These are phyloP conservation scores for Globisporangium okanoganense DNA, from an alignment of 352 stramenopile species.

Conservation along the genomic window DNA sequence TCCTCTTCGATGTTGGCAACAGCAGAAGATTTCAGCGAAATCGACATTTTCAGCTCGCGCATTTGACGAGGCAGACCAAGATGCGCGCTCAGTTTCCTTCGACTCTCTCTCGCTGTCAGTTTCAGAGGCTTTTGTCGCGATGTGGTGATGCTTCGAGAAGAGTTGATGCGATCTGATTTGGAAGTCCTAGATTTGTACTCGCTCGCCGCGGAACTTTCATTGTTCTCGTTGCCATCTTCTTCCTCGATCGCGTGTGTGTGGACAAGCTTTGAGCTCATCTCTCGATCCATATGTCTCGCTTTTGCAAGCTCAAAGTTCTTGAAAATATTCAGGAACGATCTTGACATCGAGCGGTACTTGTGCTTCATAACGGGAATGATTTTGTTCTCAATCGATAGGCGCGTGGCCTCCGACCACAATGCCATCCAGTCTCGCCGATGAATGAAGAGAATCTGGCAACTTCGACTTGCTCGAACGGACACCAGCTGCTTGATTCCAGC, in stretches of 20 bases:
- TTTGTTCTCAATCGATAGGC: constrained; percentile 20
- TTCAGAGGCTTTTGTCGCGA: background rate
- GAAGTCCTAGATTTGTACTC: background rate
- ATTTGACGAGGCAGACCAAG: background rate
- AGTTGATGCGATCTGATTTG: background rate
- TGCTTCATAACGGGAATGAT: constrained; percentile 17
- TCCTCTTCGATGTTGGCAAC: background rate
- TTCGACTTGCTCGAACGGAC: constrained; percentile 16
- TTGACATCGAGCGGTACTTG: constrained; percentile 18
- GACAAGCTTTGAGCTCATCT: background rate
- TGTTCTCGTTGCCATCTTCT: background rate
- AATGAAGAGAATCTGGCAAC: constrained; percentile 18
- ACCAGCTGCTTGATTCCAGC: constrained; percentile 14
- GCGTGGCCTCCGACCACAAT: constrained; percentile 16
- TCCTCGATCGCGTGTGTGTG: background rate
- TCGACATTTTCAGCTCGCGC: background rate
- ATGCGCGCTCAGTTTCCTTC: constrained; percentile 5
- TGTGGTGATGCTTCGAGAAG: background rate
- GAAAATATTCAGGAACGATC: constrained; percentile 23
- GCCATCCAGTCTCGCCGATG: constrained; percentile 15
- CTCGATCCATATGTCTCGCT: background rate
- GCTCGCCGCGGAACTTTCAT: background rate
- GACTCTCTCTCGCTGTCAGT: background rate
- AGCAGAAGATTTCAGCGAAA: background rate
- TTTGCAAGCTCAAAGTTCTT: constrained; percentile 26